Conservation (phyloP, 108 stramenopile genomes). For the Epithemia pelagica region DNA sequence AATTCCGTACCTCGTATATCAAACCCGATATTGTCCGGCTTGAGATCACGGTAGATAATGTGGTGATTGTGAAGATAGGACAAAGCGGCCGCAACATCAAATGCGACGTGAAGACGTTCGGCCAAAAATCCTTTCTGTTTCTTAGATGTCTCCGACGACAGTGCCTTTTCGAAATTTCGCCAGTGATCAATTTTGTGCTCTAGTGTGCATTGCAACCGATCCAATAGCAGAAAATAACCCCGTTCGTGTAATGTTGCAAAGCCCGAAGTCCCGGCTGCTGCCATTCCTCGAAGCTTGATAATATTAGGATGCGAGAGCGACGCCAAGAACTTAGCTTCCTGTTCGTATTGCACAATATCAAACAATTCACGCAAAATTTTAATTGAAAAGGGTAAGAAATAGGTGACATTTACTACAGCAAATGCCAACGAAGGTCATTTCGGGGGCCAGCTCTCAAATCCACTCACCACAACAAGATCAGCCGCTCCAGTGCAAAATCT, state of each 20-base stretch:
- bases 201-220: slow-evolving; percentile 72
- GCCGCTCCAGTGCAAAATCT: slow-evolving; percentile 61
- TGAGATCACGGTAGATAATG: slow-evolving; percentile 76
- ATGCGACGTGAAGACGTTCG: slow-evolving; percentile 55
- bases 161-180: slow-evolving; percentile 31
- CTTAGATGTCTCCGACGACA: slow-evolving; percentile 14
- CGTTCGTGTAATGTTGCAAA: slow-evolving; percentile 42
- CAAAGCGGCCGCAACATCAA: slow-evolving; percentile 70
- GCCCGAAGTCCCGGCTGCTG: slow-evolving; percentile 60
- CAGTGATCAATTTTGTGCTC: slow-evolving; percentile 46
- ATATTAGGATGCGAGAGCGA: slow-evolving; percentile 53
- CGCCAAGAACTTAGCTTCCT: slow-evolving; percentile 53
- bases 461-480: slow-evolving; percentile 66
- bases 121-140: slow-evolving; percentile 39
- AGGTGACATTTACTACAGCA: neutral
- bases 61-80: slow-evolving; percentile 57
- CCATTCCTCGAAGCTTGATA: slow-evolving; percentile 64
- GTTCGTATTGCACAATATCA: too few species aligned
- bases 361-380: too few species aligned
- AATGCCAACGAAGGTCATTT: too few species aligned
- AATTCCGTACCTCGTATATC: slow-evolving; percentile 40
- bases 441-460: neutral
- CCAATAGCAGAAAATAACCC: slow-evolving; percentile 76
- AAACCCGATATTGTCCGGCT: slow-evolving; percentile 62
- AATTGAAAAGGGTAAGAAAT: neutral